Conservation (phyloP, 2,329 filamentous ascomycete species). For the Aureobasidium leucospermi region DNA sequence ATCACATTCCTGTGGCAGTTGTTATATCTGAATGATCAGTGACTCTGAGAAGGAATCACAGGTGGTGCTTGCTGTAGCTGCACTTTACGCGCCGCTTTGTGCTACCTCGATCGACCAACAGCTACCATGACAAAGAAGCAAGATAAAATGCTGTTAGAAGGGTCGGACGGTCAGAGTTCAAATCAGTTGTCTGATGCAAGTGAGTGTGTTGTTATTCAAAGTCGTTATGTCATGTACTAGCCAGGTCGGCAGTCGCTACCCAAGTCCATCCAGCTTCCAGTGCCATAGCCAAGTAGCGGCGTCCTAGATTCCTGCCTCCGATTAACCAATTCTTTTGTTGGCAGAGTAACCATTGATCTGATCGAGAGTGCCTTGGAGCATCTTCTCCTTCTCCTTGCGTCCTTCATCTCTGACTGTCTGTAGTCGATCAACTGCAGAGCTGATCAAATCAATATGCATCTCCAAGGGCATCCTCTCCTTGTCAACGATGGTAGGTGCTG, state of each 20-base stretch:
- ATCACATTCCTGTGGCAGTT: neutral
- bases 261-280: too few relatives aligned
- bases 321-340: slow-evolving; percentile 2
- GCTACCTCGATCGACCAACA: too few relatives aligned
- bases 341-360: neutral
- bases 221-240: too few relatives aligned
- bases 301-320: too few relatives aligned
- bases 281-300: too few relatives aligned
- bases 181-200: too few relatives aligned
- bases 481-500: slow-evolving; percentile 53
- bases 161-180: too few relatives aligned
- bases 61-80: neutral
- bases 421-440: slow-evolving; percentile 63
- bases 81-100: neutral
- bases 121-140: too few relatives aligned
- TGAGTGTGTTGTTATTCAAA: too few relatives aligned
- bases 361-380: slow-evolving; percentile 11
- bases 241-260: too few relatives aligned
- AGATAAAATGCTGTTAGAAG: too few relatives aligned
- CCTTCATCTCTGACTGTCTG: slow-evolving; percentile 53
- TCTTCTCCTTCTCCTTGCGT: slow-evolving; percentile 21
- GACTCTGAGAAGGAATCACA: neutral
- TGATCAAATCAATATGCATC: slow-evolving; percentile 69
- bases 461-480: slow-evolving; percentile 52
- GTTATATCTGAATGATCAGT: neutral